Evolutionary conservation across 306 rosid species (phyloP).

Genomic region (Betula pendula): DNA sequence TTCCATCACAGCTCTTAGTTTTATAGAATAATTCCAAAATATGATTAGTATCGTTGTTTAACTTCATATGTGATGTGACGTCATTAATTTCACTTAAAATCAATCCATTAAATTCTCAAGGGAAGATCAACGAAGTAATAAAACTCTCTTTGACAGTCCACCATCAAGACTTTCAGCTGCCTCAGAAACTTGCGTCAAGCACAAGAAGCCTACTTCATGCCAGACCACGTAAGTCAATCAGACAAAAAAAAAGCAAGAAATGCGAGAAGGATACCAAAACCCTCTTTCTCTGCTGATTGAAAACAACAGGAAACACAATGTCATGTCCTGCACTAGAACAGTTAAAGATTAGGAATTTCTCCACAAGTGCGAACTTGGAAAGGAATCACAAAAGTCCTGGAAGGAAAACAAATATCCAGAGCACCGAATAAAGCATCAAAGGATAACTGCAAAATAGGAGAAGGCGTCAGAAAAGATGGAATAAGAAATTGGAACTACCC

Average conservation of each 20-base stretch:
- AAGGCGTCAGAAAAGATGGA: neutral
- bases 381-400: neutral
- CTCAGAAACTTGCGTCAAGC: no score
- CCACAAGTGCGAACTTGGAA: neutral
- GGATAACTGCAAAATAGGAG: neutral
- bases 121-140: no score
- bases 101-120: no score
- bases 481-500: slow-evolving; percentile 38
- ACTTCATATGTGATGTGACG: no score
- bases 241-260: neutral
- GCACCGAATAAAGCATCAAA: neutral
- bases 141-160: no score
- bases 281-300: neutral
- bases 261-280: neutral
- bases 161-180: no score
- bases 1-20: neutral
- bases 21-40: neutral
- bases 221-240: neutral
- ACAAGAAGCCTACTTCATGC: no score
- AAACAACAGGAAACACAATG: no score
- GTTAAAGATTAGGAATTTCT: neutral
- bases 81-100: no score
- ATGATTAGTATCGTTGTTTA: no score
- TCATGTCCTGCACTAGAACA: neutral
- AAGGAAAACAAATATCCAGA: neutral